Percentiles rank a stretch among this genome's conserved stretches.
These are phyloP conservation scores for Podospora pseudopauciseta DNA, from an alignment of 495 filamentous ascomycete species.

Conservation along the genomic window DNA sequence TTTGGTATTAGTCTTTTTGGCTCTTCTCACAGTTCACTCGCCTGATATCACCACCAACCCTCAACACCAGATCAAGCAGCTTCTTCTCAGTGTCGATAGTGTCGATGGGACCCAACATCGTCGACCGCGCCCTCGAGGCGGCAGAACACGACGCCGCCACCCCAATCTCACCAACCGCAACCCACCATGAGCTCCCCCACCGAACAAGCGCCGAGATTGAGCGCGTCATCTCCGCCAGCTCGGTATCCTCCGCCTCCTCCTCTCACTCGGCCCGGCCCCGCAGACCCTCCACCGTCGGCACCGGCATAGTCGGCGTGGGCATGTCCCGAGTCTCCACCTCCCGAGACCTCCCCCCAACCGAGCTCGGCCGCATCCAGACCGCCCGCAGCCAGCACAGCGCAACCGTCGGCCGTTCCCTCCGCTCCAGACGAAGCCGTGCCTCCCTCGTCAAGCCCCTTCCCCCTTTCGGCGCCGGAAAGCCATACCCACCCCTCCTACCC, in stretches of 20 bases:
- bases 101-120: conserved; percentile 42
- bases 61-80: neutral
- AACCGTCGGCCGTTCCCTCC: conserved; percentile 61
- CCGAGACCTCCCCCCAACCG: conserved; percentile 67
- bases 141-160: conserved; percentile 44
- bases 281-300: neutral
- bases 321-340: conserved; percentile 63
- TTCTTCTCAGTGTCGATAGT: neutral
- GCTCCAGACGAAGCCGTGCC: conserved; percentile 45
- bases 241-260: conserved; percentile 47
- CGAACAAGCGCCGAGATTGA: conserved; percentile 47
- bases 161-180: conserved; percentile 1
- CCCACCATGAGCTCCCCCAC: conserved; percentile 28
- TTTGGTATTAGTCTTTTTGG: neutral
- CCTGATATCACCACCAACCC: neutral
- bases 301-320: conserved; percentile 16
- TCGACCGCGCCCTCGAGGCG: conserved; percentile 50
- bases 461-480: conserved; percentile 67
- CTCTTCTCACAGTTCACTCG: neutral
- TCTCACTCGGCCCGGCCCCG: conserved; percentile 22
- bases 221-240: conserved; percentile 45
- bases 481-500: conserved; percentile 69
- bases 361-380: conserved; percentile 72
- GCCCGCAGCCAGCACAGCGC: conserved; percentile 67
- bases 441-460: conserved; percentile 55